A percentile compares a stretch with the other conserved stretches of the same genome.
These are phyloP conservation scores for Phanerochaete sordida DNA, from an alignment of 768 basidiomycete species.

Conservation along the genomic window DNA sequence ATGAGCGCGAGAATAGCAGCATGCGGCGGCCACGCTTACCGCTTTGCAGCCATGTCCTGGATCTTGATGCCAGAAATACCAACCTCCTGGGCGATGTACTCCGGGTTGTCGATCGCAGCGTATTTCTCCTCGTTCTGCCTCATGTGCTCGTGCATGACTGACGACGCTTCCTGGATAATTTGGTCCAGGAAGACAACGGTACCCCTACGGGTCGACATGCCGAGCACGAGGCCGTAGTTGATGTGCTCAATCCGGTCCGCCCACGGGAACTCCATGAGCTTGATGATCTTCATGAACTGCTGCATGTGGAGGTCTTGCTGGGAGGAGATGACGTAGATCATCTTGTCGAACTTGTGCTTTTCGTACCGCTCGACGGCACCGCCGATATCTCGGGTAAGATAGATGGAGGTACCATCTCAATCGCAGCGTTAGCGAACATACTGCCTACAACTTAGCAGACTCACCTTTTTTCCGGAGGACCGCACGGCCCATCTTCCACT, in stretches of 20 bases:
- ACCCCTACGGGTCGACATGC: slow-evolving; percentile 93
- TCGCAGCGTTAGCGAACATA: neutral
- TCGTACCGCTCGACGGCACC: slow-evolving; percentile 91
- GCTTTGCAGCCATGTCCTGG: slow-evolving; percentile 93
- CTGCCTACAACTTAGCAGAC: slow-evolving; percentile 10
- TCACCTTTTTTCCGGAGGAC: slow-evolving; percentile 83
- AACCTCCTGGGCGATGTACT: slow-evolving; percentile 71
- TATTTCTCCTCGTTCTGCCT: slow-evolving; percentile 92
- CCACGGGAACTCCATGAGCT: slow-evolving; percentile 88
- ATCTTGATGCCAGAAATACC: slow-evolving; percentile 97
- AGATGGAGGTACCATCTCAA: slow-evolving; percentile 88
- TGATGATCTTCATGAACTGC: slow-evolving; percentile 92
- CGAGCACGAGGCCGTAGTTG: slow-evolving; percentile 88
- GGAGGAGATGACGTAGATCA: slow-evolving; percentile 91
- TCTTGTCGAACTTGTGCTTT: slow-evolving; percentile 86
- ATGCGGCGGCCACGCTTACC: slow-evolving; percentile 44
- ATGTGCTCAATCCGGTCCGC: slow-evolving; percentile 80
- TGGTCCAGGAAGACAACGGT: slow-evolving; percentile 94
- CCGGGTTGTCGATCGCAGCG: slow-evolving; percentile 81
- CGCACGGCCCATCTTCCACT: slow-evolving; percentile 90
- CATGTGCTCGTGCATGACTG: slow-evolving; percentile 97
- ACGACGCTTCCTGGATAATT: slow-evolving; percentile 83
- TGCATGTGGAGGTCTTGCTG: slow-evolving; percentile 84
- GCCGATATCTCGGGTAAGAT: slow-evolving; percentile 93
- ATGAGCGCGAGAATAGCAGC: slow-evolving; percentile 1